These are phyloP conservation scores for Davidsoniella eucalypti DNA, from an alignment of 2,329 filamentous ascomycete species.

Conservation along the genomic window DNA sequence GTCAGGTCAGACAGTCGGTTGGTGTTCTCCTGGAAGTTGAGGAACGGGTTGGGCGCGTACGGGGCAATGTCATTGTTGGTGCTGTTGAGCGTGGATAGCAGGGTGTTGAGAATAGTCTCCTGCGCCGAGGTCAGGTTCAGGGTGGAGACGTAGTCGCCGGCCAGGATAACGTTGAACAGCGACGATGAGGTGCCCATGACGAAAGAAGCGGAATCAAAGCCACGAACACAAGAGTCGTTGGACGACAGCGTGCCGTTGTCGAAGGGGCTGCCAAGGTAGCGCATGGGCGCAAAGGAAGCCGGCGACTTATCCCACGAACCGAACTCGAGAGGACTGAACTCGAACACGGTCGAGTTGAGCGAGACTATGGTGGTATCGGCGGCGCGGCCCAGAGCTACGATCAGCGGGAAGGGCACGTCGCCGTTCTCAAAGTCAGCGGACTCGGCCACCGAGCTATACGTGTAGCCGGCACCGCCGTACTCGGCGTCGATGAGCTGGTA, in stretches of 20 bases:
- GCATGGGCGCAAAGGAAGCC: constrained; percentile 40
- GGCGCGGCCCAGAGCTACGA: constrained; percentile 31
- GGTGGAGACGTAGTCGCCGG: constrained; percentile 16
- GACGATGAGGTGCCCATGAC: constrained; percentile 71
- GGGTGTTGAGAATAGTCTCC: constrained; percentile 25
- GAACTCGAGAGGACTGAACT: constrained; percentile 50
- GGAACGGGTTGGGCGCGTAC: constrained; percentile 44
- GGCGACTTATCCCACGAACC: constrained; percentile 46
- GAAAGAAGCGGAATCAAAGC: constrained; percentile 67
- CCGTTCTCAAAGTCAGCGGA: constrained; percentile 27
- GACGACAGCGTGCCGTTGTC: constrained; percentile 28
- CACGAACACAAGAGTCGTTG: constrained; percentile 33
- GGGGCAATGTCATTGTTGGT: constrained; percentile 60
- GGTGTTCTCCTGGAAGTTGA: constrained; percentile 32
- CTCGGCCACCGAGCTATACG: constrained; percentile 54
- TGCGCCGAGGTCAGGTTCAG: constrained; percentile 19
- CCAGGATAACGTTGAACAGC: constrained; percentile 67
- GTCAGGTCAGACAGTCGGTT: constrained; percentile 27
- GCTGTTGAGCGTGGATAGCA: constrained; percentile 39
- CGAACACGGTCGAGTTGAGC: constrained; percentile 44
- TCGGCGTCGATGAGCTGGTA: constrained; percentile 69
- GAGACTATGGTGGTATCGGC: constrained; percentile 28
- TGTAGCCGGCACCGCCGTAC: constrained; percentile 59
- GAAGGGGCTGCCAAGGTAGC: constrained; percentile 44
- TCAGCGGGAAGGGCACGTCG: constrained; percentile 31